Conservation (phyloP, 768 basidiomycete genomes). For the Suillus spraguei region DNA sequence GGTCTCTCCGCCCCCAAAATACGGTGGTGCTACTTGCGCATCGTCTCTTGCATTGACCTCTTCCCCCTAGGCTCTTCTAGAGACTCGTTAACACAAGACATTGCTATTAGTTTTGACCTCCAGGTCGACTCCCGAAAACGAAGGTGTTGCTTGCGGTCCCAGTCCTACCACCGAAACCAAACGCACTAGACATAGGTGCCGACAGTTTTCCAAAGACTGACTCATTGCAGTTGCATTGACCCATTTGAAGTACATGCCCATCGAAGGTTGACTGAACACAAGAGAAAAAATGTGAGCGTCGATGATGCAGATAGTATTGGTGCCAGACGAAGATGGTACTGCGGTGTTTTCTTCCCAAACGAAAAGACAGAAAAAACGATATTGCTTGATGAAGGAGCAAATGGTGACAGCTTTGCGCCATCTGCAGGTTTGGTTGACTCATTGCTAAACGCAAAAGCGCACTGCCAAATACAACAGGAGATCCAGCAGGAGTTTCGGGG, state of each 20-base stretch:
- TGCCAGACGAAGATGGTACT: not conserved
- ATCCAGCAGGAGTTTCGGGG: conserved; percentile 19
- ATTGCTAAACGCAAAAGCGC: conserved; percentile 23
- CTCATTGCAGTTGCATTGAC: too few species aligned
- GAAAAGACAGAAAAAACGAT: conserved; percentile 14
- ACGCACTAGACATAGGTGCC: conserved; percentile 26
- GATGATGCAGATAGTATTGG: conserved; percentile 9
- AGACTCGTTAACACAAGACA: conserved; percentile 1
- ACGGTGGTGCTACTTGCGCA: too few species aligned
- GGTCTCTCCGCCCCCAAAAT: too few species aligned
- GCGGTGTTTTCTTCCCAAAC: not conserved
- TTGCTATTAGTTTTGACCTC: conserved; percentile 35
- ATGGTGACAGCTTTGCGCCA: conserved; percentile 17
- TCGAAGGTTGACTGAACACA: not conserved
- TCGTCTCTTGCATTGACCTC: too few species aligned
- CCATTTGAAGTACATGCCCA: too few species aligned
- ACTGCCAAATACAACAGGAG: conserved; percentile 19
- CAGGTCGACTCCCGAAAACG: conserved; percentile 17
- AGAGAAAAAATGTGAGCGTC: conserved; percentile 1
- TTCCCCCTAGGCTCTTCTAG: too few species aligned
- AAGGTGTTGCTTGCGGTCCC: conserved; percentile 14
- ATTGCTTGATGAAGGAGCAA: conserved; percentile 16
- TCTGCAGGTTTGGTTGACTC: conserved; percentile 19
- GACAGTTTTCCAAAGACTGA: conserved; percentile 30
- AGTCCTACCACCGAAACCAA: conserved; percentile 34